These are phyloP conservation scores for Sechiopsis laciniata DNA, from an alignment of 306 rosid species.

Conservation along the genomic window DNA sequence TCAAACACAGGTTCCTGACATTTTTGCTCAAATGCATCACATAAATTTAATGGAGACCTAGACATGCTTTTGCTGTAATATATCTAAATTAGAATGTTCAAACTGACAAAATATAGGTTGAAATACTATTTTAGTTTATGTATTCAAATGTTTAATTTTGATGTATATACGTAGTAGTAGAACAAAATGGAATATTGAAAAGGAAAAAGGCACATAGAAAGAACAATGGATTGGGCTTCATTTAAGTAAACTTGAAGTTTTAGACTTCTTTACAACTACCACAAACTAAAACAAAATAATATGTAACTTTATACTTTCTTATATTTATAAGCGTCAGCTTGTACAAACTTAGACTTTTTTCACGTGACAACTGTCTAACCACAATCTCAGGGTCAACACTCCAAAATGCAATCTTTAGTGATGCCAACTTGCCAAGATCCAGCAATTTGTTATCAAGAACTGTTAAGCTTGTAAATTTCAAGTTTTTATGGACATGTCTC, in stretches of 20 bases:
- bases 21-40: too few species aligned
- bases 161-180: background rate
- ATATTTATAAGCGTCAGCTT: too few species aligned
- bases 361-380: too few species aligned
- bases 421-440: constrained; percentile 11
- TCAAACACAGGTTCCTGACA: too few species aligned
- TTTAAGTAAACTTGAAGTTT: background rate
- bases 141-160: too few species aligned
- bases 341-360: too few species aligned
- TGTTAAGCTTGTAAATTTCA: background rate
- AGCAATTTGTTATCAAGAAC: background rate
- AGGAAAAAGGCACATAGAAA: background rate
- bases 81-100: background rate
- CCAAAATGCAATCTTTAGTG: background rate
- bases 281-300: background rate
- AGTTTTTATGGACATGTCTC: background rate
- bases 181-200: background rate
- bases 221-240: background rate
- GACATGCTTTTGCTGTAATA: background rate
- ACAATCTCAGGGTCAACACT: too few species aligned
- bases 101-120: background rate
- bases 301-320: background rate
- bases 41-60: too few species aligned
- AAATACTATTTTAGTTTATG: too few species aligned
- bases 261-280: background rate